Conservation (phyloP, 345 rosid genomes). For the Corchorus olitorius region DNA sequence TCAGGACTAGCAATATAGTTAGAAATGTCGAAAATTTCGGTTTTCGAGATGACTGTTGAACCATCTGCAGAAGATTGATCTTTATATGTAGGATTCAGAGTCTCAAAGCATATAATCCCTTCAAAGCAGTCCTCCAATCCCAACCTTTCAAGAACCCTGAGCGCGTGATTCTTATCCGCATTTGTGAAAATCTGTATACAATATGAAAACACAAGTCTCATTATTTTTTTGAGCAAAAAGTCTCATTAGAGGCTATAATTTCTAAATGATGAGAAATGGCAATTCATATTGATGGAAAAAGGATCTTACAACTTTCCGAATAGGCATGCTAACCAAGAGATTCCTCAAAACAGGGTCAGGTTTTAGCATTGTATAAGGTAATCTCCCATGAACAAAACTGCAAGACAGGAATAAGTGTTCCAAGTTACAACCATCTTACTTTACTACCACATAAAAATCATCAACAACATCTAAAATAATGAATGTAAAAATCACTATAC, state of each 20-base stretch:
- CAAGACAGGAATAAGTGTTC: slow-evolving; percentile 6
- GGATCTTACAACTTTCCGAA: slow-evolving; percentile 73
- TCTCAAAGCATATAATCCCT: slow-evolving; percentile 83
- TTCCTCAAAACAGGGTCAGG: slow-evolving; percentile 83
- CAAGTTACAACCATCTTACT: neutral
- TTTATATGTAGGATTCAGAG: slow-evolving; percentile 60
- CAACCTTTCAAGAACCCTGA: slow-evolving; percentile 66
- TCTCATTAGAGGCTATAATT: neutral
- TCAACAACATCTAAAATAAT: neutral
- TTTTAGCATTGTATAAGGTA: slow-evolving; percentile 75
- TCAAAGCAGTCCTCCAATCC: slow-evolving; percentile 93
- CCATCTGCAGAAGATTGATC: slow-evolving; percentile 24
- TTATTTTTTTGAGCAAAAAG: too few species aligned
- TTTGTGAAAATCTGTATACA: slow-evolving; percentile 70
- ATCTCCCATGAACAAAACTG: slow-evolving; percentile 92
- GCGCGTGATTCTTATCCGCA: slow-evolving; percentile 80
- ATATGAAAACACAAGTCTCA: neutral
- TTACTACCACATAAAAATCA: neutral
- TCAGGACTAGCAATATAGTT: slow-evolving; percentile 37
- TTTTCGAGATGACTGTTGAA: slow-evolving; percentile 10
- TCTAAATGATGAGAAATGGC: neutral
- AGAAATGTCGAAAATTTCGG: slow-evolving; percentile 42
- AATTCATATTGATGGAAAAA: neutral
- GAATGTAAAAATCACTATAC: slow-evolving; percentile 32
- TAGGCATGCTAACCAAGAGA: slow-evolving; percentile 82